Evolutionary conservation across 2,329 filamentous ascomycete species (phyloP), one percentile per base, ranked within the genome.

Genomic region (Uncinocarpus reesii): DNA sequence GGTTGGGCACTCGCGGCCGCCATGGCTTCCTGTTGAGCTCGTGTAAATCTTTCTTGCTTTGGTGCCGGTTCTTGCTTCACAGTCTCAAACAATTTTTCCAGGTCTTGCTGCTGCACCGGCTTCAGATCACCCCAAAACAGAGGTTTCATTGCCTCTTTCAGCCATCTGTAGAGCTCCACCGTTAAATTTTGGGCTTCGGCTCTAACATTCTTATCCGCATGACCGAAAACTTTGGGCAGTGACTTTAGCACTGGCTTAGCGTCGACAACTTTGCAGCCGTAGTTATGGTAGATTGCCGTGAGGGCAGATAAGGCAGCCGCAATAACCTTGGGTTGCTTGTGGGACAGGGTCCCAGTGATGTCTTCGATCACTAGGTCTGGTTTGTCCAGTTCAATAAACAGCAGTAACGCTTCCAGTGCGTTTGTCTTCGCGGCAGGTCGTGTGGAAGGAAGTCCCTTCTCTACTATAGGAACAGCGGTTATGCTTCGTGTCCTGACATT

Each of bases 71-170:
- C 90, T 28, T 86, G 78, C 64, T 95, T 95, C 62, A 95, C 78
- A 58, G 86, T 88, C 60, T 96, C 92, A 55, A 98, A 98, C 42
- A 94, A 78, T 32, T 89, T 85, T 61, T 98, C 93, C 49, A 98
- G 71, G 61, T 98, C 93, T 53, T 83, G 80, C 65, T 98, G 92
- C 62, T 98, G 92, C 0, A 94, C 90, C 0, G 90, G 84, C 65
- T 98, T 98, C 52, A 98, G 68, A 51, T 98, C 92, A 37, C 78
- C 80, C 89, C 92, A 98, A 65, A 98, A 96, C 67, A 96, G 83
- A 31, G 90, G 87, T 65, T 98, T 98, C 81, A 98, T 95, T 8
- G 90, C 90, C 55, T 98, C 92, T 56, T 90, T 84, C 28, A 98
- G 74, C 92, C 93, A 98, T 66, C 92, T 77, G 67, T 98, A 98